phyloP scores from a whole-genome alignment of 1,284 basidiomycete genomes.

The Stygiomarasmius scandens region DNA sequence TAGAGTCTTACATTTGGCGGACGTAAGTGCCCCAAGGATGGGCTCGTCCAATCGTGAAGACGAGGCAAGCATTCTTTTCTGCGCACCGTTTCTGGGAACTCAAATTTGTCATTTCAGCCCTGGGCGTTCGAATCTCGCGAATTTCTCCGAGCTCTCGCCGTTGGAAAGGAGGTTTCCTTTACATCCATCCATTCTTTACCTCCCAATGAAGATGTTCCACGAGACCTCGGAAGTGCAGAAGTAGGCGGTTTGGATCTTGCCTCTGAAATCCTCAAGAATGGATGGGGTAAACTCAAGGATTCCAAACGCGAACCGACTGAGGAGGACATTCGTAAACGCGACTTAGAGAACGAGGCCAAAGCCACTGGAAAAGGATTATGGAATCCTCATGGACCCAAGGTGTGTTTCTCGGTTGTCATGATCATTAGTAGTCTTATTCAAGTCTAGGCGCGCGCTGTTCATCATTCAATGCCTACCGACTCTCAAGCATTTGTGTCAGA shows the following conservation, averaged over 20 bases:
- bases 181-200: constrained; percentile 75
- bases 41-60: constrained; percentile 84
- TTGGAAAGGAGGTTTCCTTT: constrained; percentile 89
- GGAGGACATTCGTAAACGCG: constrained; percentile 75
- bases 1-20: constrained; percentile 86
- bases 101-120: constrained; percentile 49
- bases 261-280: constrained; percentile 78
- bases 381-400: constrained; percentile 83
- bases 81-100: neutral
- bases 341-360: constrained; percentile 81
- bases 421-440: neutral
- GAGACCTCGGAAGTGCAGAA: constrained; percentile 78
- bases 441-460: constrained; percentile 68
- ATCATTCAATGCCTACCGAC: constrained; percentile 90
- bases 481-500: constrained; percentile 88
- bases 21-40: constrained; percentile 79
- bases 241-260: constrained; percentile 75
- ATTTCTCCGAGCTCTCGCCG: constrained; percentile 81
- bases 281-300: constrained; percentile 94
- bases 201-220: constrained; percentile 65
- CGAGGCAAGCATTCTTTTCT: constrained; percentile 57
- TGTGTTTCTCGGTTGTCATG: constrained; percentile 31
- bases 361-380: constrained; percentile 81
- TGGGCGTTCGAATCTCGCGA: constrained; percentile 95
- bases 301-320: constrained; percentile 76